Percentiles rank a stretch among this genome's conserved stretches.
phyloP scores from a whole-genome alignment of 2,329 filamentous ascomycete genomes.

The Aspergillus chevalieri region DNA sequence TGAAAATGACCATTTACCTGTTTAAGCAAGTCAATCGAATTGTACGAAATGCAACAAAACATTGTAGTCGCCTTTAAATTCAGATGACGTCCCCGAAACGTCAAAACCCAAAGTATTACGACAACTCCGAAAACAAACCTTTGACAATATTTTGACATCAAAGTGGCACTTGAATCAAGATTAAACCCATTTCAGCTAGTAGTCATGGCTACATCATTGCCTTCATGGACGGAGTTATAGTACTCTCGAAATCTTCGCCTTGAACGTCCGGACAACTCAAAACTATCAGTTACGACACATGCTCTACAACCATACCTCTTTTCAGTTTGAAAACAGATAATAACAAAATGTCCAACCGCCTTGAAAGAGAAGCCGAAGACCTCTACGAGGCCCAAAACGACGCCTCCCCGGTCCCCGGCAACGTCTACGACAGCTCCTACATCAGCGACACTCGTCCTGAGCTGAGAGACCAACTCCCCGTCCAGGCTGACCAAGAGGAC shows the following conservation, averaged over 20 bases:
- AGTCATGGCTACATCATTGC: background rate
- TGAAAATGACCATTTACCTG: too few relatives aligned
- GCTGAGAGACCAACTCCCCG: conserved; percentile 13
- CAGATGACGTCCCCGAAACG: background rate
- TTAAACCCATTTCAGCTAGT: background rate
- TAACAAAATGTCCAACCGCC: conserved; percentile 16
- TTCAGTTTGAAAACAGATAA: too few relatives aligned
- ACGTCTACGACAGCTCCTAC: conserved; percentile 18
- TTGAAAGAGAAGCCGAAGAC: conserved; percentile 23
- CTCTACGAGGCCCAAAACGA: conserved; percentile 24
- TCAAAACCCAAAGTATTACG: background rate
- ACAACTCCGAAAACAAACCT: background rate
- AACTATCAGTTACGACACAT: background rate
- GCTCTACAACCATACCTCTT: background rate
- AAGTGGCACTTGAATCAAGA: background rate
- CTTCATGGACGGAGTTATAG: background rate
- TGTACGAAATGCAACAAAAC: too few relatives aligned
- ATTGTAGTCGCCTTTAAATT: too few relatives aligned
- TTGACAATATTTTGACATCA: background rate
- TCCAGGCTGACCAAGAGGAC: conserved; percentile 17
- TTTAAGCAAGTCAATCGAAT: too few relatives aligned
- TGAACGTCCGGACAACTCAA: background rate
- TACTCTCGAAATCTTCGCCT: background rate
- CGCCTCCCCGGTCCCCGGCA: conserved; percentile 16
- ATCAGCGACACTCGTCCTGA: conserved; percentile 12